Evolutionary conservation across 805 yeast species (phyloP), one percentile per base, ranked within the genome.

Genomic region (Tetrapisispora pingtungensis): DNA sequence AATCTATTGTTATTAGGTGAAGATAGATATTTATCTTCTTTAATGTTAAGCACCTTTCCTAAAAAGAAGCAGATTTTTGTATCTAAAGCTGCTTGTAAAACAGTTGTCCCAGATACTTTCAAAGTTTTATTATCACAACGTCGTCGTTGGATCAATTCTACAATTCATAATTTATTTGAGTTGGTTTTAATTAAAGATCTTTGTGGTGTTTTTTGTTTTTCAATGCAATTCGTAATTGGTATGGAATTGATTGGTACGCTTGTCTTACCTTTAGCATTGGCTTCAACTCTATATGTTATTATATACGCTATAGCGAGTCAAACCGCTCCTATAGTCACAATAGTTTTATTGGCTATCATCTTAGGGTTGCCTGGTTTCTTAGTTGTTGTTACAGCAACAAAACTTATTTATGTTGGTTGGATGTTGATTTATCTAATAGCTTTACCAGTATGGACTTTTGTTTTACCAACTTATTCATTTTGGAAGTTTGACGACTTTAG

Each of bases 401-500:
- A 84, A 44, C 66, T 77, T 63, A 74, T 79, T 24, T 88, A 87
- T 58, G 55, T 89, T 40, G 44, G 80, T 26, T 89, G 95, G 84
- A 83, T 87, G 81, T 43, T 78, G 28, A 72, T 87, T 46, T 89
- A 89, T 60, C 64, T 88, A 26, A 0, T 77, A 18, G 93, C 96
- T 1, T 73, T 89, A 48, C 96, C 96, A n/a, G 72, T 89, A 45
- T 89, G 97, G 97, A 89, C 88, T 64, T 82, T 89, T 57, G 78
- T 87, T 5, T 70, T 89, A 39, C 97, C 97, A 2, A 58, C 79
- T 12, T 87, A 89, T 64, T 83, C 96, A 0, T 88, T 73, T 62
- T 89, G 97, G 97, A 87, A 87, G 58, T 87, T 88, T 65, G 97
- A 89, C 65, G 96, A 89, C 61, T 89, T 89, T 66, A 79, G 88